A percentile compares a stretch with the other conserved stretches of the same genome.
phyloP scores from a whole-genome alignment of 805 yeast species.

The Trichomonascus vanleenenianus region DNA sequence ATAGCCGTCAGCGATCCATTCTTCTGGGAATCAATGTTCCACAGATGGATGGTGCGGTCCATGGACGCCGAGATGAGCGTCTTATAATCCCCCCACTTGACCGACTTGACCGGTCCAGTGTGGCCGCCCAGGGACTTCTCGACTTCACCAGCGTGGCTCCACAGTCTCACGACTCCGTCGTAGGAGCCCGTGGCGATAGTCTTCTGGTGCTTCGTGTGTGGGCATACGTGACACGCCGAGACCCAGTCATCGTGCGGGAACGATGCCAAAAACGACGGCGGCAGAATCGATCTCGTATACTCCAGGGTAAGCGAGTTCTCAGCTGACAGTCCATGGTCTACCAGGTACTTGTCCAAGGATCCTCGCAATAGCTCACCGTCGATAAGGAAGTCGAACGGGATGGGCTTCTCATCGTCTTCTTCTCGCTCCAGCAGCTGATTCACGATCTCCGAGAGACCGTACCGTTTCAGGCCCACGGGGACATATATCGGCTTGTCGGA shows the following conservation, averaged over 20 bases:
- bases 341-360: constrained; percentile 72
- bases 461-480: constrained; percentile 79
- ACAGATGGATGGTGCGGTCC: constrained; percentile 80
- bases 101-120: constrained; percentile 76
- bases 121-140: constrained; percentile 82
- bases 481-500: constrained; percentile 72
- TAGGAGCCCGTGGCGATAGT: constrained; percentile 81
- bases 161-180: constrained; percentile 89
- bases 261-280: constrained; percentile 87
- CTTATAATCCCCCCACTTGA: constrained; percentile 67
- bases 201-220: constrained; percentile 32
- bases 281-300: constrained; percentile 85
- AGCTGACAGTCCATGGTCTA: constrained; percentile 66
- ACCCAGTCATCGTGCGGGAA: constrained; percentile 95
- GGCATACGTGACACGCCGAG: constrained; percentile 53
- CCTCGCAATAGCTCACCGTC: constrained; percentile 76
- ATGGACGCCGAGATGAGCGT: constrained; percentile 79
- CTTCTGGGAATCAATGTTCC: constrained; percentile 58
- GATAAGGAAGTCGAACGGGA: constrained; percentile 89
- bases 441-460: constrained; percentile 90
- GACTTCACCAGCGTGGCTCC: constrained; percentile 73
- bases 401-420: constrained; percentile 42
- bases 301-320: constrained; percentile 78
- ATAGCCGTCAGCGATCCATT: constrained; percentile 63
- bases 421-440: constrained; percentile 69